Evolutionary conservation across 768 basidiomycete species (phyloP).

Genomic region (Termitomyces heimii): DNA sequence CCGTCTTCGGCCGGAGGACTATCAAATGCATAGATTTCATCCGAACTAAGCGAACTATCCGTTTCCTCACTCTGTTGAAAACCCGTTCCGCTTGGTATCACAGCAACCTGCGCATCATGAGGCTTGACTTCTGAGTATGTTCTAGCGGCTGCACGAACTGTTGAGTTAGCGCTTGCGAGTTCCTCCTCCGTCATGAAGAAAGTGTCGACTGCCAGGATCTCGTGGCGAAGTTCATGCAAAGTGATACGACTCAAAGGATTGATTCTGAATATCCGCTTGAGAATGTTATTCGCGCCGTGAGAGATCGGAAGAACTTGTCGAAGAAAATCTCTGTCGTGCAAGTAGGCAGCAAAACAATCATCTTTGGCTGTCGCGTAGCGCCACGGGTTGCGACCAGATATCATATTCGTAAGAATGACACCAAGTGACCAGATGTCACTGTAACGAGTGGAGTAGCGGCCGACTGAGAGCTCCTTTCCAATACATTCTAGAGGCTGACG

Average conservation of each 20-base stretch:
- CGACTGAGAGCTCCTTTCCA: conserved; percentile 33
- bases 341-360: conserved; percentile 59
- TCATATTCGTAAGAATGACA: conserved; percentile 79
- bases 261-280: conserved; percentile 68
- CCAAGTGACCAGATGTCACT: conserved; percentile 76
- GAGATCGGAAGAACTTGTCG: conserved; percentile 72
- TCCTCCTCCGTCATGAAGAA: conserved; percentile 58
- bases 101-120: conserved; percentile 1
- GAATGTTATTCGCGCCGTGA: conserved; percentile 50
- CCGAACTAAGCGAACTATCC: conserved; percentile 21
- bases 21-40: conserved; percentile 31
- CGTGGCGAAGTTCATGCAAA: conserved; percentile 53
- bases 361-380: conserved; percentile 59
- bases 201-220: conserved; percentile 48
- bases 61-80: conserved; percentile 8
- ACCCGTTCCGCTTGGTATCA: not conserved
- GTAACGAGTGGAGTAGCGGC: conserved; percentile 50
- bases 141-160: conserved; percentile 15
- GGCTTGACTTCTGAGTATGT: conserved; percentile 6
- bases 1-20: conserved; percentile 26
- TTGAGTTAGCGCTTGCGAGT: conserved; percentile 23
- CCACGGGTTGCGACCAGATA: conserved; percentile 78
- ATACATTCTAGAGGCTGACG: conserved; percentile 44
- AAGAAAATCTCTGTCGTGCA: conserved; percentile 59
- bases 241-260: conserved; percentile 58